A percentile compares a stretch with the other conserved stretches of the same genome.
Evolutionary conservation across 2,329 filamentous ascomycete genomes (phyloP).

Genomic region (Alternaria ventricosa): DNA sequence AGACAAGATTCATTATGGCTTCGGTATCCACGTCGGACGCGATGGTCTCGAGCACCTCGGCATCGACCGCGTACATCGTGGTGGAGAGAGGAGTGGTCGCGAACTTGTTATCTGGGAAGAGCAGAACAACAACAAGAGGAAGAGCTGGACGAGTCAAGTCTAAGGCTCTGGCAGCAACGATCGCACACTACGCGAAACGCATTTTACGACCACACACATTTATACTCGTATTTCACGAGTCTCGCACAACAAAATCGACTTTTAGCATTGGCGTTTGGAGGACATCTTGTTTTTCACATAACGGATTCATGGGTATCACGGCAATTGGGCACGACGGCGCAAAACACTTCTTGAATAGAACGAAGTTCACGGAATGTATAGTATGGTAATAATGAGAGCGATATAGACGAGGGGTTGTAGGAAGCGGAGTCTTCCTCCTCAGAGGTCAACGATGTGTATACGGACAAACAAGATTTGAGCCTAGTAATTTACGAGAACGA

Average conservation of each 20-base stretch:
- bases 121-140: constrained; percentile 34
- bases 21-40: constrained; percentile 63
- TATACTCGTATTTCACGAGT: neutral
- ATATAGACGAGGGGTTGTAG: neutral
- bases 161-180: neutral
- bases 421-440: neutral
- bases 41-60: constrained; percentile 67
- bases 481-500: neutral
- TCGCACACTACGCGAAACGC: neutral
- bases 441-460: neutral
- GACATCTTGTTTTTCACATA: neutral
- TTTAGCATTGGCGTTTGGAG: constrained; percentile 7
- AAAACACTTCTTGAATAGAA: neutral
- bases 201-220: neutral
- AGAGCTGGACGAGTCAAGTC: constrained; percentile 32
- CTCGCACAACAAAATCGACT: neutral
- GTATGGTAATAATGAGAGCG: neutral
- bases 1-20: constrained; percentile 57
- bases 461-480: neutral
- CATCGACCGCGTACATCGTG: constrained; percentile 61
- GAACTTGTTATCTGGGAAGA: constrained; percentile 49
- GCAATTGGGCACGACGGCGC: neutral
- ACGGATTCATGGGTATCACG: neutral
- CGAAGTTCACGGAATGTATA: neutral
- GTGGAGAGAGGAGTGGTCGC: constrained; percentile 39